These are phyloP conservation scores for Trichoderma harzianum DNA, from an alignment of 2,329 filamentous ascomycete genomes.

Conservation along the genomic window DNA sequence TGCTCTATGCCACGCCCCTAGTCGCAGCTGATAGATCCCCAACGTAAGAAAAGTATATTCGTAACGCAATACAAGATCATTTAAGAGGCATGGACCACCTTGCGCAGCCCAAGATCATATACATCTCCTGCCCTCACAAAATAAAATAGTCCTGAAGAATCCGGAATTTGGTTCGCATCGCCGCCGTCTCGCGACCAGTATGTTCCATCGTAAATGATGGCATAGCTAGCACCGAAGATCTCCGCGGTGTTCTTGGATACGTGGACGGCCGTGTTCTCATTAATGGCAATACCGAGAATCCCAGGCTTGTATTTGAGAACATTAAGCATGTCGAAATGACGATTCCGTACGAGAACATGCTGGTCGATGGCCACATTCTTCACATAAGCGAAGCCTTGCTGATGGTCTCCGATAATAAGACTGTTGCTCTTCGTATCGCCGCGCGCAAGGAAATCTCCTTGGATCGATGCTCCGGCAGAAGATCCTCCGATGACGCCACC, in stretches of 20 bases:
- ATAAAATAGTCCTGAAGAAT: not conserved
- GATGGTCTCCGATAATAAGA: constrained; percentile 9
- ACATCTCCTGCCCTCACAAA: not conserved
- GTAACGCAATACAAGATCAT: not conserved
- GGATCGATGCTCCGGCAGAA: constrained; percentile 6
- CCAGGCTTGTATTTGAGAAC: constrained; percentile 9
- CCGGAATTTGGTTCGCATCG: not conserved
- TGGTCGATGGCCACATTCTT: constrained; percentile 12
- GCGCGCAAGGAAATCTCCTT: constrained; percentile 7
- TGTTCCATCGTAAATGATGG: constrained; percentile 11
- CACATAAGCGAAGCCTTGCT: constrained; percentile 9
- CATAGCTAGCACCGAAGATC: constrained; percentile 1
- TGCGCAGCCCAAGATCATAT: constrained; percentile 1
- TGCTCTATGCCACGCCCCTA: not conserved
- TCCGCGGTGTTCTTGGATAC: constrained; percentile 1
- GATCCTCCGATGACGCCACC: constrained; percentile 6
- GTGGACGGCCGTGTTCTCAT: not conserved
- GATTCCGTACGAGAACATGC: constrained; percentile 6
- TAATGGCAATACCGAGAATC: constrained; percentile 1
- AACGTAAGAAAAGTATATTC: not conserved
- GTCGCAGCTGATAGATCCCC: not conserved
- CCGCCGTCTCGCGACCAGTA: constrained; percentile 3
- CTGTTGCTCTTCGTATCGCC: constrained; percentile 4
- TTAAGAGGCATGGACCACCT: not conserved
- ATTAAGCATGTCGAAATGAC: constrained; percentile 2